Base-by-base conservation (phyloP, 1,284 basidiomycete genomes). In the Peniophora sp. region DNA sequence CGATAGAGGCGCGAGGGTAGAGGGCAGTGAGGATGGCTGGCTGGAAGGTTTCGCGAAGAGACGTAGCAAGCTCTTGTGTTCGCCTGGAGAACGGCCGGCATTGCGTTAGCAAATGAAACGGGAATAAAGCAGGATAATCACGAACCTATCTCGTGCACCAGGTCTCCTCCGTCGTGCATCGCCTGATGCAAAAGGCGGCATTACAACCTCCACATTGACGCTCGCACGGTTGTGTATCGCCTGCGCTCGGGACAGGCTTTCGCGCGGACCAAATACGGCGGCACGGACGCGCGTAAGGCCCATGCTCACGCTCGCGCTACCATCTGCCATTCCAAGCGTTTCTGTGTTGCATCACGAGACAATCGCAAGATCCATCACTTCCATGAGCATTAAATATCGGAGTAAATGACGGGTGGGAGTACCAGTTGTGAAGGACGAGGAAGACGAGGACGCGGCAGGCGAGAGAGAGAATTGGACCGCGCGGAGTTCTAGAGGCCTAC, bases 21-120 rank as follows among this genome's bases (percentile, higher is more conserved):
- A 98, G 78, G 56, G 81, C 81, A 1, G 88, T 88, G 64, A 95
- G 89, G 37, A 99, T 81, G 49, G 97, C 92, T 41, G 95, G 92
- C 64, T 98, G 94, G 61, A 99, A 98, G 0, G 96, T 97, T 36
- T 91, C 86, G 68, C 92, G 88, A 57, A 99, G 85, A 12, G 86
- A 83, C 1, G 90, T 78, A 1, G 86, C 89, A 54, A 97, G 77
- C 67, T 99, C 96, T 52, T 92, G 74, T 52, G 92, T 78, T 17
- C 94, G 91, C 67, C 96, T 97, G 60, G 6, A 20, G 8, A 36
- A 20, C n/a, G n/a, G 6, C 5, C 27, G 27, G 12, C 27, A 24
- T 48, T 52, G 49, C 49, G 52, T 54, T 51, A 22, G 35, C 44
- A 14, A 15, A 41, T 15, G 15, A 8, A n/a, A 41, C 15, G 15